Evolutionary conservation across 2,329 filamentous ascomycete genomes (phyloP).

Genomic region (Aspergillus arachidicola): DNA sequence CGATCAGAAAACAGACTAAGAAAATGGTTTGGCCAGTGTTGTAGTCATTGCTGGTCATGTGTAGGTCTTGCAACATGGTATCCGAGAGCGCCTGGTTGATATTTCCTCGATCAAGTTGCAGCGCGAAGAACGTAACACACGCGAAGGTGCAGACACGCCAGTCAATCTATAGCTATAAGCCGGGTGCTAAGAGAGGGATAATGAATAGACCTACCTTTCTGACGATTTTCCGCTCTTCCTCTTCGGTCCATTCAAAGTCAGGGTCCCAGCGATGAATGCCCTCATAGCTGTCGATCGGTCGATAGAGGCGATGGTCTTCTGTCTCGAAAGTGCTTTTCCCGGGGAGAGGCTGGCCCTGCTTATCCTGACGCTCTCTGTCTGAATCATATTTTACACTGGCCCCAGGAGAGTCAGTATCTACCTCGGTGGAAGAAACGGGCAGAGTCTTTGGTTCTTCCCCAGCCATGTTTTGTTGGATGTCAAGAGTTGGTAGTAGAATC

Average conservation of each 20-base stretch:
- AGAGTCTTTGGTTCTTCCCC: not conserved
- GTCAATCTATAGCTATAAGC: not conserved
- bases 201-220: constrained; percentile 21
- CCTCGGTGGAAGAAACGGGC: not conserved
- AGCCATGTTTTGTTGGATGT: not conserved
- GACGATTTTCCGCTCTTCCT: constrained; percentile 40
- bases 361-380: not conserved
- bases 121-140: constrained; percentile 62
- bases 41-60: constrained; percentile 55
- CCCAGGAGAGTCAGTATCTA: not conserved
- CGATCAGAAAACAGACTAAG: constrained; percentile 54
- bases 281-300: constrained; percentile 39
- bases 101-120: constrained; percentile 48
- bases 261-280: constrained; percentile 49
- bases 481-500: not conserved
- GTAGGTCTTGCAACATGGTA: constrained; percentile 54
- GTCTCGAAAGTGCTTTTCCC: not conserved
- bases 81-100: constrained; percentile 58
- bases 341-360: not conserved
- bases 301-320: not conserved
- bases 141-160: not conserved
- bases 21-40: constrained; percentile 59
- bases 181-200: accelerated
- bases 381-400: not conserved
- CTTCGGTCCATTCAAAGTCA: constrained; percentile 38